Percentiles rank a stretch among this genome's conserved stretches.
Evolutionary conservation across 164 flowering plant species (phyloP).

Genomic region (Kalanchoe fedtschenkoi): DNA sequence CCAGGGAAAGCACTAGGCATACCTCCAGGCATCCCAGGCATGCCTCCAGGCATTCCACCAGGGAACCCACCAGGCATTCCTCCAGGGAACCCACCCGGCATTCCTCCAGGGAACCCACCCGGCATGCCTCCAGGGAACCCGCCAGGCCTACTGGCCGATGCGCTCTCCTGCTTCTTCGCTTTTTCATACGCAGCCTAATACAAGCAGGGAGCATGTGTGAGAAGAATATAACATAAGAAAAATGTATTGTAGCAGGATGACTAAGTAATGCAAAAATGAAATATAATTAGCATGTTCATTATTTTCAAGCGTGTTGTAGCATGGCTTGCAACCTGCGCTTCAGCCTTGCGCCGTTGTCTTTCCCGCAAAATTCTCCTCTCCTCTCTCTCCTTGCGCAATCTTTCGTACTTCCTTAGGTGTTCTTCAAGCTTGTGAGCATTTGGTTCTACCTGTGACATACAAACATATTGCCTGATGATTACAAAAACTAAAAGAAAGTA

Average conservation of each 20-base stretch:
- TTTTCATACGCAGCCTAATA: conserved; percentile 87
- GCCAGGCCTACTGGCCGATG: conserved; percentile 45
- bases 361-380: conserved; percentile 61
- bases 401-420: conserved; percentile 83
- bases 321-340: conserved; percentile 52
- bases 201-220: conserved; percentile 5
- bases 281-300: not conserved
- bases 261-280: not conserved
- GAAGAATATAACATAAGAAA: not conserved
- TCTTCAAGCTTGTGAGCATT: conserved; percentile 88
- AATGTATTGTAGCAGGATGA: not conserved
- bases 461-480: not conserved
- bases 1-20: conserved; percentile 20
- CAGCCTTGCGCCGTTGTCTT: conserved; percentile 70
- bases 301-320: not conserved
- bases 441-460: conserved; percentile 67
- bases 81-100: conserved; percentile 53
- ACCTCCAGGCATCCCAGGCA: conserved; percentile 35
- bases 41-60: conserved; percentile 24
- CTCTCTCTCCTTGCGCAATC: conserved; percentile 62
- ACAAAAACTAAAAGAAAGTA: not conserved
- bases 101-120: conserved; percentile 46
- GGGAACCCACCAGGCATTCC: conserved; percentile 32
- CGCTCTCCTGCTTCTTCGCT: conserved; percentile 77
- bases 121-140: conserved; percentile 34